phyloP scores from a whole-genome alignment of 805 yeast species.

The Kazachstania africana region DNA sequence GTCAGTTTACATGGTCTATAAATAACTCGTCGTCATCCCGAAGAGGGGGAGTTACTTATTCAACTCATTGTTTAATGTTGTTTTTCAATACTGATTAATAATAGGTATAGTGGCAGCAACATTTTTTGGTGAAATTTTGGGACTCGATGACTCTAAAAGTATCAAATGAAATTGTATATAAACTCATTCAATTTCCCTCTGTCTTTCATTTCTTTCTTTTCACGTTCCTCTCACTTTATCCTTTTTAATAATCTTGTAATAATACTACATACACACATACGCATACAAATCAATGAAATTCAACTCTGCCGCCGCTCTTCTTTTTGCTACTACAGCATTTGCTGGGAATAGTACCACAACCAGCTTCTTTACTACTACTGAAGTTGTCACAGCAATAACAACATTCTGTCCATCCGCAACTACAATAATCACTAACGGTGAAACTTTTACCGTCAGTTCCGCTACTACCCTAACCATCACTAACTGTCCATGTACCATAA shows the following conservation, averaged over 20 bases:
- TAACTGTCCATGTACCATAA: constrained; percentile 71
- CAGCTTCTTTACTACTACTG: constrained; percentile 6
- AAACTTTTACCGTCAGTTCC: constrained; percentile 61
- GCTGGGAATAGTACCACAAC: too few species aligned
- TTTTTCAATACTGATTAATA: too few species aligned
- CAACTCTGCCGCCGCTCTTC: constrained; percentile 7
- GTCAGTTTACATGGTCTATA: too few species aligned
- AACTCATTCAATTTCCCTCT: background rate
- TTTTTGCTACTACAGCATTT: constrained; percentile 4
- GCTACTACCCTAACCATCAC: constrained; percentile 79
- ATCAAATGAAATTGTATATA: too few species aligned
- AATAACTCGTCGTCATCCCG: too few species aligned
- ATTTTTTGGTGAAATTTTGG: too few species aligned
- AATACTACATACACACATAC: too few species aligned
- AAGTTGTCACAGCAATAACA: constrained; percentile 56
- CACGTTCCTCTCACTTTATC: background rate
- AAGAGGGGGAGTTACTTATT: too few species aligned
- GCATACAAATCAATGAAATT: constrained; percentile 1
- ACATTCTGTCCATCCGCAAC: constrained; percentile 79
- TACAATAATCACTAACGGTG: constrained; percentile 47
- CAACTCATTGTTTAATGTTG: too few species aligned
- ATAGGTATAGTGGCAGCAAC: too few species aligned
- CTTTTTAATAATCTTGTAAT: too few species aligned
- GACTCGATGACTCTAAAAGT: too few species aligned
- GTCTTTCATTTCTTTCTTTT: constrained; percentile 1